phyloP scores from a whole-genome alignment of 805 yeast genomes.

The Metschnikowia drakensbergensis region DNA sequence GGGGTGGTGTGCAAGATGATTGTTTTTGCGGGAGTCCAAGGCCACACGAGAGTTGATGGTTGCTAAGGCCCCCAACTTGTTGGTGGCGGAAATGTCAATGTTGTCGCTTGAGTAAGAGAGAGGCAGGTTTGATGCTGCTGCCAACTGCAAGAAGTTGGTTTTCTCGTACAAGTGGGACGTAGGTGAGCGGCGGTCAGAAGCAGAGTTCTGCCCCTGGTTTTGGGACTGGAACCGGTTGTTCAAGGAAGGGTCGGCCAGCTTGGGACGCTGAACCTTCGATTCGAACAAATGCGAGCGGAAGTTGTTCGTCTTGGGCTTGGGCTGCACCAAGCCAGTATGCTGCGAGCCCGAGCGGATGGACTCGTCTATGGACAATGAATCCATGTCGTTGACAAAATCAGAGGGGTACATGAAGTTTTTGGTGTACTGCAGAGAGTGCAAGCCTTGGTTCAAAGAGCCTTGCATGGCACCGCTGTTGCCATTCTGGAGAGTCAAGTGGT shows the following conservation, averaged over 20 bases:
- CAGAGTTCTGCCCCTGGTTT: slow-evolving; percentile 1
- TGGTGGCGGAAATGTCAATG: slow-evolving; percentile 37
- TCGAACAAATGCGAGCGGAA: slow-evolving; percentile 18
- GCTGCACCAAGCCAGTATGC: slow-evolving; percentile 12
- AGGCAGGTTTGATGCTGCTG: slow-evolving; percentile 22
- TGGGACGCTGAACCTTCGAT: slow-evolving; percentile 19
- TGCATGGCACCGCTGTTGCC: neutral
- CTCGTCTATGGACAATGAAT: slow-evolving; percentile 13
- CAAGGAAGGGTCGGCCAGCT: slow-evolving; percentile 20
- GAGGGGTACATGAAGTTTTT: slow-evolving; percentile 6
- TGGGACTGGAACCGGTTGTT: slow-evolving; percentile 10
- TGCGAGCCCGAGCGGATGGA: slow-evolving; percentile 2
- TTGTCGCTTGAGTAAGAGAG: slow-evolving; percentile 14
- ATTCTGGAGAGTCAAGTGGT: slow-evolving; percentile 21
- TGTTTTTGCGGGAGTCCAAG: slow-evolving; percentile 37
- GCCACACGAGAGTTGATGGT: slow-evolving; percentile 58
- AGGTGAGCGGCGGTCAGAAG: slow-evolving; percentile 36
- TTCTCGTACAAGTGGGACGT: slow-evolving; percentile 42
- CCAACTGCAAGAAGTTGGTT: slow-evolving; percentile 40
- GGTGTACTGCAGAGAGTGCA: slow-evolving; percentile 13
- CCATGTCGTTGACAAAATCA: slow-evolving; percentile 15
- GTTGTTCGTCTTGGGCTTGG: slow-evolving; percentile 17
- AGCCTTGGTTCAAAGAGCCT: slow-evolving; percentile 4
- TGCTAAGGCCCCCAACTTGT: slow-evolving; percentile 63
- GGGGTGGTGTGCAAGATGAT: slow-evolving; percentile 3